phyloP scores from a whole-genome alignment of 441 rosid species.

The Erodium trifolium region DNA sequence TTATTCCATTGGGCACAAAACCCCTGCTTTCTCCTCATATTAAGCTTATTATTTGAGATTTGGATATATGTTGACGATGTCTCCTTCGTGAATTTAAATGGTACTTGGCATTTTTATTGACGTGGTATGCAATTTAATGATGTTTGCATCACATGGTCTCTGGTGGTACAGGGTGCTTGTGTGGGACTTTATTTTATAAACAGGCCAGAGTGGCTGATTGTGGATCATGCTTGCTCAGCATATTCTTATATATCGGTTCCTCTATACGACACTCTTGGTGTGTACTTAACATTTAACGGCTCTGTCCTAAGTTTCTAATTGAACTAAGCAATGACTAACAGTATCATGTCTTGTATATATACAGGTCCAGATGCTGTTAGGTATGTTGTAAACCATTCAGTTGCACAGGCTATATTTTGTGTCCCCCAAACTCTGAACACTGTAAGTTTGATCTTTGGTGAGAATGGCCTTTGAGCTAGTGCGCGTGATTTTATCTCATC shows the following conservation, averaged over 20 bases:
- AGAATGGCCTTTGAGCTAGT: not conserved
- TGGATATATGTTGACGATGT: no score
- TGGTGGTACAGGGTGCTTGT: conserved; percentile 50
- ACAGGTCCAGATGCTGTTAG: conserved; percentile 97
- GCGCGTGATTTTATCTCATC: not conserved
- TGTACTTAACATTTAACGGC: conserved; percentile 16
- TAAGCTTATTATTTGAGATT: no score
- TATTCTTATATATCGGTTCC: conserved; percentile 89
- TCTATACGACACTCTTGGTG: conserved; percentile 94
- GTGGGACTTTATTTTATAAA: conserved; percentile 86
- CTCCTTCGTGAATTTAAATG: not conserved
- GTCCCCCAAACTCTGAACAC: conserved; percentile 67
- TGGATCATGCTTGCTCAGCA: conserved; percentile 94
- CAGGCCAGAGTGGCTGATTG: conserved; percentile 89
- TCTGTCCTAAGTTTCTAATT: conserved; percentile 11
- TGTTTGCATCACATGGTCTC: conserved; percentile 12
- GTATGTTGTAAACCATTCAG: conserved; percentile 73
- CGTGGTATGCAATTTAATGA: not conserved
- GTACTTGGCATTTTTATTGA: conserved; percentile 13
- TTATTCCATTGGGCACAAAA: not conserved
- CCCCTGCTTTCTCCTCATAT: conserved; percentile 2
- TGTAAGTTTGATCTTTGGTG: conserved; percentile 36
- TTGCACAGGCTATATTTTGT: conserved; percentile 74
- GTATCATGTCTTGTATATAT: conserved; percentile 17
- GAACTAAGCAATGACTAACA: conserved; percentile 9